phyloP scores from a whole-genome alignment of 495 filamentous ascomycete species.

The Penicillium salamii region DNA sequence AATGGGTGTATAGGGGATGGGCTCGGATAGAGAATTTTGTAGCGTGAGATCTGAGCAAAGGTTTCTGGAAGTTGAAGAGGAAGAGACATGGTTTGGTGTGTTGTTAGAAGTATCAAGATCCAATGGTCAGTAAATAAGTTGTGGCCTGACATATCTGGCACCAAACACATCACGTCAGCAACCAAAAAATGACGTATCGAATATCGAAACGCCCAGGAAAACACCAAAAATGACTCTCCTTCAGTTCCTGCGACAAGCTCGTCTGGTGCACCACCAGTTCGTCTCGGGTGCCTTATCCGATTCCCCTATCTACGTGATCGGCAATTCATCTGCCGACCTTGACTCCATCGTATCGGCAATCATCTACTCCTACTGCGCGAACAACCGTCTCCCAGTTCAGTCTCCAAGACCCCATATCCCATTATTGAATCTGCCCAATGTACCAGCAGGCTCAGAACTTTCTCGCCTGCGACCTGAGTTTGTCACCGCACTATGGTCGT shows the following conservation, averaged over 20 bases:
- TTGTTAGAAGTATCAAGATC: too few species aligned
- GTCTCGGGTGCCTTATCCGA: slow-evolving; percentile 26
- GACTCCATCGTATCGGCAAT: slow-evolving; percentile 87
- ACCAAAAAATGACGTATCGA: slow-evolving; percentile 3
- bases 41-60: slow-evolving; percentile 30
- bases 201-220: not conserved
- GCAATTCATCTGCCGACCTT: slow-evolving; percentile 64
- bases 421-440: slow-evolving; percentile 68
- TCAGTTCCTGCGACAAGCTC: slow-evolving; percentile 38
- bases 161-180: not conserved
- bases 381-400: slow-evolving; percentile 41
- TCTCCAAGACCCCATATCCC: slow-evolving; percentile 66
- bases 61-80: slow-evolving; percentile 21
- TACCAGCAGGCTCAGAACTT: slow-evolving; percentile 55
- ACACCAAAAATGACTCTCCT: slow-evolving; percentile 26
- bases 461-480: slow-evolving; percentile 75
- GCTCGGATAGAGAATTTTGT: slow-evolving; percentile 30
- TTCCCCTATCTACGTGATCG: slow-evolving; percentile 44
- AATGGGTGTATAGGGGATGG: slow-evolving; percentile 36
- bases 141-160: not conserved
- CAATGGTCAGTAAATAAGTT: not conserved
- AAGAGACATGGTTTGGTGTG: slow-evolving; percentile 2
- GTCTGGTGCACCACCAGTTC: slow-evolving; percentile 34
- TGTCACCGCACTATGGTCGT: slow-evolving; percentile 39
- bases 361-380: slow-evolving; percentile 78